Base-by-base conservation (phyloP, 345 rosid genomes). In the Rhizophora mangle region DNA sequence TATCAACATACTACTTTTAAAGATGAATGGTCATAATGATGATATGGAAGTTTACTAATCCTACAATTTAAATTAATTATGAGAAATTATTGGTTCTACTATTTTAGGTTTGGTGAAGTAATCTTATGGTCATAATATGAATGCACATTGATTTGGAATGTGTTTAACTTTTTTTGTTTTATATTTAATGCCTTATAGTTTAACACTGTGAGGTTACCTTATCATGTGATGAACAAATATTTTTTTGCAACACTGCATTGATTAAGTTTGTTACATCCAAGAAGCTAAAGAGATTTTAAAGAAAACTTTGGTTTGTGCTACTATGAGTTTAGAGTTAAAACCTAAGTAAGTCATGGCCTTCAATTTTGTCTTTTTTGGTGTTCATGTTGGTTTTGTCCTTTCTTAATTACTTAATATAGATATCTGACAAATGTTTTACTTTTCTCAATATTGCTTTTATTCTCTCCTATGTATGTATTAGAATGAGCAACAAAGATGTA, bases 121-220 rank as follows among this genome's bases (percentile, higher is more conserved):
- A 24, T 24, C 24, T 24, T 24, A 24, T 24, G 24, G 24, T 24
- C 24, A 24, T 24, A 24, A 24, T 24, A 24, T 24, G 24, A 24
- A 1, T 24, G 24, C 24, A 24, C 24, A 24, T 24, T 24, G 24
- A 34, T 36, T 36, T 36, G 43, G 43, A 36, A 36, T 36, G 43
- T 8, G 8, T 67, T 30, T 46, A 21, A 11, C 10, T 34, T 68
- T 13, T 43, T 0, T 18, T 2, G 1, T 20, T 34, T 37, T 68
- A 0, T 22, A 1, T 4, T 30, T 26, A 19, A 36, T 47, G 29
- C 31, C 11, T 60, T 30, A 24, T 8, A 69, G 65, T 49, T 69
- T 32, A 69, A 69, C 21, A 69, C 60, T 30, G 72, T 69, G 13
- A 69, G 72, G 59, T 43, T 60, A 16, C 65, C 72, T 49, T 57